Conservation (phyloP, 2,329 filamentous ascomycete genomes). For the Conoideocrella luteorostrata region DNA sequence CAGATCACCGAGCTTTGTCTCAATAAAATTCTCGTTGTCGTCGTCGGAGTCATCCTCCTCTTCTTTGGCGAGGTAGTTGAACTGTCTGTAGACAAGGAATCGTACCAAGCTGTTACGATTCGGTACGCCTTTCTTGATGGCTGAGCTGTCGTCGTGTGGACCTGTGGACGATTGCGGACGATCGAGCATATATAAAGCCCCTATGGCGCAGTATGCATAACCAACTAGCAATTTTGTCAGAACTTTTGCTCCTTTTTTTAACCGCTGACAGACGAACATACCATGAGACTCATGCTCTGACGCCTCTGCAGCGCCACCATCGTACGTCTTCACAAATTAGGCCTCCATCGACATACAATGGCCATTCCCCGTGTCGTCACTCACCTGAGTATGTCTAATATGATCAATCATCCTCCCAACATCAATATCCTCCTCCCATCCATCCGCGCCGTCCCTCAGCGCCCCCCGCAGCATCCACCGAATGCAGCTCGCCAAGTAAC, state of each 20-base stretch:
- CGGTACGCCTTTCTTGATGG: constrained; percentile 29
- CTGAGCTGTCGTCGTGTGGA: constrained; percentile 13
- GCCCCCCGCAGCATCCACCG: constrained; percentile 73
- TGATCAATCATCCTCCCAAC: constrained; percentile 63
- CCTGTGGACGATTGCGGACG: constrained; percentile 39
- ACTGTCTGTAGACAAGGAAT: constrained; percentile 63
- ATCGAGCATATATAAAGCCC: constrained; percentile 69
- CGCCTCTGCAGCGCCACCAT: constrained; percentile 76
- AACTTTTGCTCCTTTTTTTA: too few species aligned
- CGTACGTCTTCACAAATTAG: constrained; percentile 56
- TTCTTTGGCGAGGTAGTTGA: constrained; percentile 46
- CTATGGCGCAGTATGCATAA: constrained; percentile 83
- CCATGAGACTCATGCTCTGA: constrained; percentile 78
- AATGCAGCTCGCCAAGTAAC: constrained; percentile 75
- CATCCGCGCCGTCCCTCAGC: constrained; percentile 40
- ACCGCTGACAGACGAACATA: too few species aligned
- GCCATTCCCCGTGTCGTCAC: constrained; percentile 2
- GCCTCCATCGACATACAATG: neutral
- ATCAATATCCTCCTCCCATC: constrained; percentile 65
- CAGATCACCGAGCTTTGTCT: constrained; percentile 28
- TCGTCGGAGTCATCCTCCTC: constrained; percentile 40
- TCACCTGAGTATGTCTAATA: constrained; percentile 56
- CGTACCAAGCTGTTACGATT: constrained; percentile 26
- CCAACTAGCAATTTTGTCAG: too few species aligned
- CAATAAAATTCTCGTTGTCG: constrained; percentile 32